Percentiles rank a stretch among this genome's conserved stretches.
Conservation (phyloP, 768 basidiomycete species). For the Amyloporia xantha region DNA sequence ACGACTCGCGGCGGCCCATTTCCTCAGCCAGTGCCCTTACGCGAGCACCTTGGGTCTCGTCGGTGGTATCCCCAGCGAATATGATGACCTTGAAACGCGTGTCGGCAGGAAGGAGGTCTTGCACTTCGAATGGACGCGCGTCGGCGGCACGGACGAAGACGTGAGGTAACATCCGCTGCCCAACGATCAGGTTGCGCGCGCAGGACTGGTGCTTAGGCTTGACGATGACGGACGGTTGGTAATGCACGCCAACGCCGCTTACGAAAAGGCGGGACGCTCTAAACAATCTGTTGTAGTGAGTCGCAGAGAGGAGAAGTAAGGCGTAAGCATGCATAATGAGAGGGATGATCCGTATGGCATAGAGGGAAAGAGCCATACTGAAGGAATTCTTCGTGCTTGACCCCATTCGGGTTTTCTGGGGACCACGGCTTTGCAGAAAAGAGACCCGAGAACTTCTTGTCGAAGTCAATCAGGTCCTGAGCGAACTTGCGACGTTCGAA, state of each 20-base stretch:
- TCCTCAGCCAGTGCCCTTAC: slow-evolving; percentile 17
- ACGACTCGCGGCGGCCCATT: slow-evolving; percentile 11
- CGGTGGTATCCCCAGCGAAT: slow-evolving; percentile 34
- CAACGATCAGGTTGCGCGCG: slow-evolving; percentile 36
- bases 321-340: neutral
- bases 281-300: slow-evolving; percentile 30
- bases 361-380: slow-evolving; percentile 22
- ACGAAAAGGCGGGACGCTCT: slow-evolving; percentile 39
- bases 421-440: slow-evolving; percentile 49
- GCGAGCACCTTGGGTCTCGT: slow-evolving; percentile 15
- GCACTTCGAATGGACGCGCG: slow-evolving; percentile 39
- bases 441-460: slow-evolving; percentile 43
- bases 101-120: slow-evolving; percentile 43
- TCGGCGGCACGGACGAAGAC: slow-evolving; percentile 41
- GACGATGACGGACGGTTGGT: slow-evolving; percentile 35
- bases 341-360: neutral
- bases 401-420: slow-evolving; percentile 32
- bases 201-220: slow-evolving; percentile 27
- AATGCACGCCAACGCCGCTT: slow-evolving; percentile 46
- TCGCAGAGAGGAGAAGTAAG: neutral
- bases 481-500: slow-evolving; percentile 48
- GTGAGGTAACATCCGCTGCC: slow-evolving; percentile 46
- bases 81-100: slow-evolving; percentile 43
- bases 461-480: slow-evolving; percentile 47
- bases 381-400: slow-evolving; percentile 45